Conservation (phyloP, 2,329 filamentous ascomycete species). For the Ophiostoma quercus region DNA sequence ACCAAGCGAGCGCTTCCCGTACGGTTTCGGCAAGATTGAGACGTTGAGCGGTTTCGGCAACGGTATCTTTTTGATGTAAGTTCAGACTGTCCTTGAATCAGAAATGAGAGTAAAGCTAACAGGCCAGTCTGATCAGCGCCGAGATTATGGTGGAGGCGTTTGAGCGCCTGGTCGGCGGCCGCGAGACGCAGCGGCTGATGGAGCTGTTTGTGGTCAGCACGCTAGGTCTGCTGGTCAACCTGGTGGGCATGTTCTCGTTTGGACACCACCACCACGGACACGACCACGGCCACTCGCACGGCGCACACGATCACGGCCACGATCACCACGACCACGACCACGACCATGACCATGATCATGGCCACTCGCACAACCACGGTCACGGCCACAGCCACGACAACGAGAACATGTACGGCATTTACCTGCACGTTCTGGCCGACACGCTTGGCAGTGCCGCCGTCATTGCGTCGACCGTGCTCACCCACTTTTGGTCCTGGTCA, state of each 20-base stretch:
- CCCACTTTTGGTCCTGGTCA: conserved; percentile 81
- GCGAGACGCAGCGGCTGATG: conserved; percentile 73
- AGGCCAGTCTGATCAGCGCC: conserved; percentile 72
- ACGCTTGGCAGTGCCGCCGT: conserved; percentile 92
- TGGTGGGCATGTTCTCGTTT: conserved; percentile 86
- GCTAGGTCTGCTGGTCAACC: conserved; percentile 79
- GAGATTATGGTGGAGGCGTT: conserved; percentile 95
- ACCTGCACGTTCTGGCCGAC: conserved; percentile 89
- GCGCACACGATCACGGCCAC: conserved; percentile 31
- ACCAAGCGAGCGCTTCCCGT: conserved; percentile 80
- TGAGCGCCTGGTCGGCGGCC: conserved; percentile 77
- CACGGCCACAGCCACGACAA: conserved; percentile 64
- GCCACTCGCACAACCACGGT: conserved; percentile 35
- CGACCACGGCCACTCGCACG: conserved; percentile 39
- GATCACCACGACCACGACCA: conserved; percentile 37
- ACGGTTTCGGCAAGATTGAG: conserved; percentile 95
- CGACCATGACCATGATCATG: conserved; percentile 34
- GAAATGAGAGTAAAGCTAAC: background rate
- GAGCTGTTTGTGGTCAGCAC: conserved; percentile 87
- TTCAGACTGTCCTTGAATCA: background rate
- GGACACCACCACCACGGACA: conserved; percentile 60
- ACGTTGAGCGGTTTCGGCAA: conserved; percentile 95
- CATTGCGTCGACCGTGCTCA: conserved; percentile 83
- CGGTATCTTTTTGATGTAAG: conserved; percentile 84
- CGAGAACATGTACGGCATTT: conserved; percentile 97